These are phyloP conservation scores for Zea luxurians DNA, from an alignment of 176 grass and related monocot species.

Conservation along the genomic window DNA sequence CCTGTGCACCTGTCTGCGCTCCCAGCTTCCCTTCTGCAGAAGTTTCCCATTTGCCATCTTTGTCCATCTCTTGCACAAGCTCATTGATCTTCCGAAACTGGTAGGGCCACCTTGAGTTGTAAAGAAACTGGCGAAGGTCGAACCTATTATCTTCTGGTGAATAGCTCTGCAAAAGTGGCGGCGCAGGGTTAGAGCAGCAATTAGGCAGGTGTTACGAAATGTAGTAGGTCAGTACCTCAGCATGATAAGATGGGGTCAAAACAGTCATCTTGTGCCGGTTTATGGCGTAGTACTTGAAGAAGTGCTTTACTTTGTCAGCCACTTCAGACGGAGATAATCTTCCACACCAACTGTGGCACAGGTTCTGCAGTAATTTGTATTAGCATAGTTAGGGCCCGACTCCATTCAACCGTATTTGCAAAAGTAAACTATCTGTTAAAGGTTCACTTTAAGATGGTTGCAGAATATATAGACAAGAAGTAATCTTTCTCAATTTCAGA, in stretches of 20 bases:
- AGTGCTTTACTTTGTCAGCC: slow-evolving; percentile 98
- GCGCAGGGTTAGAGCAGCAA: not conserved
- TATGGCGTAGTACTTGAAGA: slow-evolving; percentile 93
- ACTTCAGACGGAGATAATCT: slow-evolving; percentile 81
- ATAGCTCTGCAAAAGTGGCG: slow-evolving; percentile 76
- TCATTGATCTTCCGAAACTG: slow-evolving; percentile 92
- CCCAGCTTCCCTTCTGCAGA: slow-evolving; percentile 21
- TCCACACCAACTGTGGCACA: slow-evolving; percentile 86
- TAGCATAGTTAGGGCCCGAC: slow-evolving; percentile 1
- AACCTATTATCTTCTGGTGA: slow-evolving; percentile 97
- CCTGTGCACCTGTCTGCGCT: slow-evolving; percentile 28
- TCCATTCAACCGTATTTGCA: not conserved
- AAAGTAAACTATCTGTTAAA: not conserved
- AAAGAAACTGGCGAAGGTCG: slow-evolving; percentile 91
- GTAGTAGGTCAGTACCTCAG: slow-evolving; percentile 57
- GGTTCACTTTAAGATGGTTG: not conserved
- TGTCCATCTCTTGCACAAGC: slow-evolving; percentile 63
- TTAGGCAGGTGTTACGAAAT: slow-evolving; percentile 1
- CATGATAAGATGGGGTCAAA: slow-evolving; percentile 91
- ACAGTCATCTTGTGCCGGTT: slow-evolving; percentile 99
- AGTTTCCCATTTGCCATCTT: slow-evolving; percentile 47
- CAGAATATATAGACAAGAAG: not conserved
- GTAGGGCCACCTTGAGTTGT: slow-evolving; percentile 82
- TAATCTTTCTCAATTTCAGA: not conserved
- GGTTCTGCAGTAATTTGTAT: slow-evolving; percentile 57